A percentile compares a stretch with the other conserved stretches of the same genome.
These are phyloP conservation scores for Clarireedia homoeocarpa DNA, from an alignment of 2,329 filamentous ascomycete species.

Conservation along the genomic window DNA sequence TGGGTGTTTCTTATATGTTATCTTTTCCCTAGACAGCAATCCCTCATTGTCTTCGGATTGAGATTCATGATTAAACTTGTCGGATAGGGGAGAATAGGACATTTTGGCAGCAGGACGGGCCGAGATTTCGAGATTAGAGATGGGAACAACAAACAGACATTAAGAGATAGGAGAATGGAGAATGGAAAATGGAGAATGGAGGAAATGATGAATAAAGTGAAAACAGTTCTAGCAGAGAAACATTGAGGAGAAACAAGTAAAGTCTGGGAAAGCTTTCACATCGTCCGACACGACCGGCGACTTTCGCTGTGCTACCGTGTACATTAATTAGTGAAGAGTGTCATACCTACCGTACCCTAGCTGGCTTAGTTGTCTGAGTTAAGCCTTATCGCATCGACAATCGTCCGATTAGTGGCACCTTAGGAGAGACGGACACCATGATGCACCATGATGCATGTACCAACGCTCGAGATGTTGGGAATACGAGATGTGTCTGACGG, in stretches of 20 bases:
- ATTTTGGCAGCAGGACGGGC: not conserved
- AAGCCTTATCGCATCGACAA: not conserved
- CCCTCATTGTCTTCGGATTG: conserved; percentile 9
- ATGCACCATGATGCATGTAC: not conserved
- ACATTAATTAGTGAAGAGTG: not conserved
- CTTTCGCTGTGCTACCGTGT: conserved; percentile 1
- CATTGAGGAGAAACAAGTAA: not conserved
- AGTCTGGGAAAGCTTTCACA: not conserved
- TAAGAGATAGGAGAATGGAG: not conserved
- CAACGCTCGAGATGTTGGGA: not conserved
- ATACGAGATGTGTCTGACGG: not conserved
- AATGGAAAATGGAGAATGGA: not conserved
- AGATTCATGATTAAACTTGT: conserved; percentile 9
- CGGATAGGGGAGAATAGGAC: conserved; percentile 8
- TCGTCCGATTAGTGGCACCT: not conserved
- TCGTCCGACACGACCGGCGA: not conserved
- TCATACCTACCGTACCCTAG: not conserved
- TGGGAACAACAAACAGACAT: not conserved
- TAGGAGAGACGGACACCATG: not conserved
- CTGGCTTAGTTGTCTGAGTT: not conserved
- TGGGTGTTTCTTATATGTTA: not conserved
- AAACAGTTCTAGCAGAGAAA: not conserved
- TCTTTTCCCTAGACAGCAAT: not conserved
- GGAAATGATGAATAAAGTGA: not conserved
- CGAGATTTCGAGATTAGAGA: not conserved